Percentiles rank a stretch among this genome's conserved stretches.
phyloP scores from a whole-genome alignment of 371 early-diverging fungal species.

The Mortierella polycephala region DNA sequence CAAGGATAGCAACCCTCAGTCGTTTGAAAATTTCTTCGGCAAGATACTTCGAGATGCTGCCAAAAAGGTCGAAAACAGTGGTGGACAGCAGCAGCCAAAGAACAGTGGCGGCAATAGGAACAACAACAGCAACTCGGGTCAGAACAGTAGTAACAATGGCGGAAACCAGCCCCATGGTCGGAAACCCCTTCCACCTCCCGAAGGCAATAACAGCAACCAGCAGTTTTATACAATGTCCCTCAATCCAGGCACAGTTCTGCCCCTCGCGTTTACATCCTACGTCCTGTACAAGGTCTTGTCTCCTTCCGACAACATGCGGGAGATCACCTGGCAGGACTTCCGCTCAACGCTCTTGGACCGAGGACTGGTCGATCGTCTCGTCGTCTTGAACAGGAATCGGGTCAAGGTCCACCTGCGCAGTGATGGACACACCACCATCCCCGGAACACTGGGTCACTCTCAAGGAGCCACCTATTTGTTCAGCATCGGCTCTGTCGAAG shows the following conservation, averaged over 20 bases:
- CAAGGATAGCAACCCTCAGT: conserved; percentile 24
- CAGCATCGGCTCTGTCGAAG: conserved; percentile 93
- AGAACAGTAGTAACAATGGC: conserved; percentile 4
- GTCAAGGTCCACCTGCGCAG: conserved; percentile 85
- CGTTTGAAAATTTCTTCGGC: conserved; percentile 55
- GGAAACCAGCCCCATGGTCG: conserved; percentile 13
- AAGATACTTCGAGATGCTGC: conserved; percentile 47
- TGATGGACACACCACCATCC: conserved; percentile 66
- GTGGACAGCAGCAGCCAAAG: conserved; percentile 20
- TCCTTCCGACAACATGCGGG: conserved; percentile 62
- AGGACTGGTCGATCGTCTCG: conserved; percentile 90
- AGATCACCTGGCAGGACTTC: conserved; percentile 96
- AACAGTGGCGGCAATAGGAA: conserved; percentile 34
- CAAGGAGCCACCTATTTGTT: conserved; percentile 69
- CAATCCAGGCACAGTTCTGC: conserved; percentile 62
- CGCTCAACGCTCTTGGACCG: conserved; percentile 87
- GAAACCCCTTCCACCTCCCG: conserved; percentile 61
- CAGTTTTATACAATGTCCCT: conserved; percentile 55
- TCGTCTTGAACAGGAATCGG: conserved; percentile 84
- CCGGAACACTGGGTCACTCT: conserved; percentile 55
- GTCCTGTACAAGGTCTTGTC: conserved; percentile 64
- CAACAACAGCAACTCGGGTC: conserved; percentile 7
- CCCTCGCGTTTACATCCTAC: conserved; percentile 63
- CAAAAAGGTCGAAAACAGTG: conserved; percentile 34
- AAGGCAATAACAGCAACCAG: conserved; percentile 66